These are phyloP conservation scores for Citrullus amarus DNA, from an alignment of 306 rosid genomes.

Conservation along the genomic window DNA sequence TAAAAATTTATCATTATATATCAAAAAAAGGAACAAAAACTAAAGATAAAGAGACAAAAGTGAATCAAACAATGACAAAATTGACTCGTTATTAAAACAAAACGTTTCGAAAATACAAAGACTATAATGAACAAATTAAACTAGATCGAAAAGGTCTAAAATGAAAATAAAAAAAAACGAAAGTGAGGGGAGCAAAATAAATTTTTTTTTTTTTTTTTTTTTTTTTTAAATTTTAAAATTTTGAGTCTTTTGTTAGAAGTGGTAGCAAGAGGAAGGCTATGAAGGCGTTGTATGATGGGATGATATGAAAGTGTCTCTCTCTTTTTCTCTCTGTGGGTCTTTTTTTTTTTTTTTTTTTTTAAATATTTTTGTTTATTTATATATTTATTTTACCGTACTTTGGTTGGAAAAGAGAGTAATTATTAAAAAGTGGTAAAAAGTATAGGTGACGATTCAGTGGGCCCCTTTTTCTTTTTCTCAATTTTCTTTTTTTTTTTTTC, in stretches of 20 bases:
- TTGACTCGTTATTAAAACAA: no score
- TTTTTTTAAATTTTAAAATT: background rate
- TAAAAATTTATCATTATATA: no score
- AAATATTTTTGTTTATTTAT: background rate
- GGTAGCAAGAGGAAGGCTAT: background rate
- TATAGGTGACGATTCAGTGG: slow-evolving; percentile 1
- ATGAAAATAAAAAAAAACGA: no score
- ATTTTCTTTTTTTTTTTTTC: no score
- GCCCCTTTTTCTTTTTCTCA: background rate
- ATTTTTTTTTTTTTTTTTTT: no score
- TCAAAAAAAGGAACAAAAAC: no score
- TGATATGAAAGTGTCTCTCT: slow-evolving; percentile 2
- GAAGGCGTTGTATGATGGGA: background rate
- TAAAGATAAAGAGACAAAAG: no score
- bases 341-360: background rate
- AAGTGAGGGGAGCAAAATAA: background rate
- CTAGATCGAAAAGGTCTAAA: no score
- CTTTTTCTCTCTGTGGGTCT: background rate
- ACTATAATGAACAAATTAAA: no score
- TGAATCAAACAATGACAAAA: no score
- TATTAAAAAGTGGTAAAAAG: background rate
- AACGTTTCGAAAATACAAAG: no score
- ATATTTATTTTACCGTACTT: background rate
- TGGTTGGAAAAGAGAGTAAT: background rate
- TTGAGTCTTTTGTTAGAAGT: background rate